phyloP scores from a whole-genome alignment of 2,329 filamentous ascomycete species.

The Apiospora malaysiana region DNA sequence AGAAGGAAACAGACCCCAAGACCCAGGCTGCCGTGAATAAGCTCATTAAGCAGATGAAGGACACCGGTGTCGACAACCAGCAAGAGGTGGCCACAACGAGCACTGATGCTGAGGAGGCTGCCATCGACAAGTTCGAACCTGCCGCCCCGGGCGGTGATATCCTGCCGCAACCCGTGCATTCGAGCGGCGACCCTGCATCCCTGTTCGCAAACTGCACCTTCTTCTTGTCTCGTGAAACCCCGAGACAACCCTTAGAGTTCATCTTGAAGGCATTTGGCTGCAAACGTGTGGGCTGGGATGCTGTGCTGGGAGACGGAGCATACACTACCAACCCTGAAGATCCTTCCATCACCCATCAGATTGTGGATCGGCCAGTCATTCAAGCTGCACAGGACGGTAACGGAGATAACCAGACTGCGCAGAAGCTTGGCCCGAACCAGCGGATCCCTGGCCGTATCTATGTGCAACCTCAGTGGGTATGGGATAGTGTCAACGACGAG shows the following conservation, averaged over 20 bases:
- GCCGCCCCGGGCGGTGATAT: slow-evolving; percentile 84
- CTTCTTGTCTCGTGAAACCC: slow-evolving; percentile 92
- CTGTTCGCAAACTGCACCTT: slow-evolving; percentile 90
- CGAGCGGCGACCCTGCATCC: slow-evolving; percentile 70
- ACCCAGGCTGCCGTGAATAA: slow-evolving; percentile 72
- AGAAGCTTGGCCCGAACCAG: slow-evolving; percentile 65
- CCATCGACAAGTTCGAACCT: slow-evolving; percentile 91
- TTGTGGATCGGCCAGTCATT: slow-evolving; percentile 87
- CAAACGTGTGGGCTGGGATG: slow-evolving; percentile 94
- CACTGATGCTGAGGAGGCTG: slow-evolving; percentile 55
- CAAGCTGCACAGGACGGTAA: slow-evolving; percentile 60
- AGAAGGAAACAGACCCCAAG: slow-evolving; percentile 64
- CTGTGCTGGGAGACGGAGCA: slow-evolving; percentile 86
- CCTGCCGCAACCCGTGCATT: slow-evolving; percentile 76
- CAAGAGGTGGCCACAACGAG: slow-evolving; percentile 48
- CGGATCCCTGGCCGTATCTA: slow-evolving; percentile 92
- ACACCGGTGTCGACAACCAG: slow-evolving; percentile 52
- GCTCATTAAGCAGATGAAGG: slow-evolving; percentile 71
- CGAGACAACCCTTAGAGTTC: slow-evolving; percentile 88
- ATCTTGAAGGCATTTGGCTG: slow-evolving; percentile 93
- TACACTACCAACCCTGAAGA: slow-evolving; percentile 91
- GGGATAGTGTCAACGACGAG: slow-evolving; percentile 94
- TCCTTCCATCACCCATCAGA: slow-evolving; percentile 90
- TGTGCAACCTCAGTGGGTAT: slow-evolving; percentile 97
- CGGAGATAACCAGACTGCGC: slow-evolving; percentile 65